Percentiles rank a stretch among this genome's conserved stretches.
These are phyloP conservation scores for Dictyostelium citrinum DNA, from an alignment of 78 protist genomes.

Conservation along the genomic window DNA sequence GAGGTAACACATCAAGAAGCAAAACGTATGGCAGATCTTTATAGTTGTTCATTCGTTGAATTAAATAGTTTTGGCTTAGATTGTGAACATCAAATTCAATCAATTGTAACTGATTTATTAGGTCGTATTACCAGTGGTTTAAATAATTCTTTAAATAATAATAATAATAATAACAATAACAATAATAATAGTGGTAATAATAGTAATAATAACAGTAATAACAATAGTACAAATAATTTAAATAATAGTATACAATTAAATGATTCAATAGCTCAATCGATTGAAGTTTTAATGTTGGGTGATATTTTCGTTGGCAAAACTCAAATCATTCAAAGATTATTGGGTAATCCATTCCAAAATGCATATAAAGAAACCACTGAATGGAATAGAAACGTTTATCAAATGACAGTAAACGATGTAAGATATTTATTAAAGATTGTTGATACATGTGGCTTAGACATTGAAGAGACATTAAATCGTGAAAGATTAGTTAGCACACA, in stretches of 20 bases:
- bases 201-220: neutral
- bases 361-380: conserved; percentile 46
- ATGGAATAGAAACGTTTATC: conserved; percentile 32
- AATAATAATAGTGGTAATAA: neutral
- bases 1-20: conserved; percentile 47
- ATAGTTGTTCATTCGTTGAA: conserved; percentile 28
- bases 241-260: too few relatives aligned
- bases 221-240: too few relatives aligned
- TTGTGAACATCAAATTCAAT: conserved; percentile 18
- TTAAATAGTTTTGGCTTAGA: conserved; percentile 1
- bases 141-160: too few relatives aligned
- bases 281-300: conserved; percentile 47
- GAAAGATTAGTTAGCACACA: neutral
- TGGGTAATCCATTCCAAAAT: neutral
- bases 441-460: conserved; percentile 38
- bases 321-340: conserved; percentile 31
- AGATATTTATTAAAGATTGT: conserved; percentile 22
- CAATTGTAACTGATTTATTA: neutral
- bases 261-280: neutral
- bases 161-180: too few relatives aligned
- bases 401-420: conserved; percentile 13
- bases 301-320: conserved; percentile 63
- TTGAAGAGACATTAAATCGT: conserved; percentile 21
- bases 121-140: conserved; percentile 27
- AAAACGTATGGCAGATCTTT: conserved; percentile 56